Conservation (phyloP, 768 basidiomycete species). For the Boletus sp. region DNA sequence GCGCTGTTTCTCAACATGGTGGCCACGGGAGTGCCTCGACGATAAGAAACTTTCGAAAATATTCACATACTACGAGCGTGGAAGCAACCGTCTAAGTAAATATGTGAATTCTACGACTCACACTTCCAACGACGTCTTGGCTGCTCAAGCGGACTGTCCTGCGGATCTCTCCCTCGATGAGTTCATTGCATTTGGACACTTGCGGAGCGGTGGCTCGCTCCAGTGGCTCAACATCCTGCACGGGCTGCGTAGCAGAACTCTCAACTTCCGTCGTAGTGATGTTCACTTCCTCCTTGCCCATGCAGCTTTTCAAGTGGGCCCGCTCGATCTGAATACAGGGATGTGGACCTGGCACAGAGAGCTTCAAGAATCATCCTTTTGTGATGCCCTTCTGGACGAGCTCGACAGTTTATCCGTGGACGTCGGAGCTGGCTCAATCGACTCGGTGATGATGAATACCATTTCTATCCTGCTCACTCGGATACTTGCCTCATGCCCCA, state of each 20-base stretch:
- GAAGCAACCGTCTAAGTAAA: not conserved
- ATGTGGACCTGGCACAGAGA: not conserved
- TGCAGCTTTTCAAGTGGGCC: not conserved
- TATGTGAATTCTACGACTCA: not conserved
- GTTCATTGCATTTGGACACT: not conserved
- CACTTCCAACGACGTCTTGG: not conserved
- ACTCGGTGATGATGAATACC: slow-evolving; percentile 26
- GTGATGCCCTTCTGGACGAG: too few species aligned
- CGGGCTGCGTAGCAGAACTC: not conserved
- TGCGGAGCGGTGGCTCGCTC: not conserved
- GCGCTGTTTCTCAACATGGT: not conserved
- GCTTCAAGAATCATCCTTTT: not conserved
- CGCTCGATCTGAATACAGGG: slow-evolving; percentile 22
- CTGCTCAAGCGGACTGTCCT: not conserved
- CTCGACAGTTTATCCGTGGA: not conserved
- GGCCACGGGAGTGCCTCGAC: too few species aligned
- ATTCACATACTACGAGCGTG: too few species aligned
- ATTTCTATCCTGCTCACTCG: slow-evolving; percentile 27
- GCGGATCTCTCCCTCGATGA: not conserved
- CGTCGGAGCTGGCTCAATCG: not conserved
- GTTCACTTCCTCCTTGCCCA: not conserved
- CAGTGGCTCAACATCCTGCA: not conserved
- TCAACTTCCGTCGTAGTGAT: not conserved
- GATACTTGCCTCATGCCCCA: not conserved
- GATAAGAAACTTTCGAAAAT: too few species aligned